These are phyloP conservation scores for Spongospora subterranea DNA, from an alignment of 208 protist species.

Conservation along the genomic window DNA sequence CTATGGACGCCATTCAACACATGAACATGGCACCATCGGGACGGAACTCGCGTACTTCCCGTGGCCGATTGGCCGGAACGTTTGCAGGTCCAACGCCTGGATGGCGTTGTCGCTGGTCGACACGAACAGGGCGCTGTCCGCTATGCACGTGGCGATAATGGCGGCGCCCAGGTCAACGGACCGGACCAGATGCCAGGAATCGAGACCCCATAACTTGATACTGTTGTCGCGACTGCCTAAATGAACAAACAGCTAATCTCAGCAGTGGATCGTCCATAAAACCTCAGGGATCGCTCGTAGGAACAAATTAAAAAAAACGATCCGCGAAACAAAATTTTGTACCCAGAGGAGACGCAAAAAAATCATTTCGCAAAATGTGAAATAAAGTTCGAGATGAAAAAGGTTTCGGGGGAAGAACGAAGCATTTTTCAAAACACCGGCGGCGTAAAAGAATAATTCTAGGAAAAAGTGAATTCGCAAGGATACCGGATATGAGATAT, in stretches of 20 bases:
- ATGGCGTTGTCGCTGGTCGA: background rate
- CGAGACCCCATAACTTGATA: conserved; percentile 16
- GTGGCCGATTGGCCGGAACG: background rate
- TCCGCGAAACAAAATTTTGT: no score
- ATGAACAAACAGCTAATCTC: no score
- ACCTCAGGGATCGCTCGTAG: no score
- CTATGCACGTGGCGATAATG: background rate
- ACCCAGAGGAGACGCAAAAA: no score
- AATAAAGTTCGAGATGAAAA: no score
- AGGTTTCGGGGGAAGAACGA: no score
- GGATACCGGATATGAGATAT: conserved; percentile 6
- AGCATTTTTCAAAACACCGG: no score
- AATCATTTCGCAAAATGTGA: no score
- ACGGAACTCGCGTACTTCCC: background rate
- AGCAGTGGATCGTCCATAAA: no score
- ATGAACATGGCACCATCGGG: background rate
- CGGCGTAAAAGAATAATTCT: no score
- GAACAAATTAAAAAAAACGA: no score
- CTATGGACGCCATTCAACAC: background rate
- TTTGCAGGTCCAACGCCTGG: conserved; percentile 20
- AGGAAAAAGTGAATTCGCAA: background rate
- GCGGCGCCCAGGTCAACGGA: background rate
- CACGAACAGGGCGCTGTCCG: background rate
- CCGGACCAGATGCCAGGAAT: conserved; percentile 43
- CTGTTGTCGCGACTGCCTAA: conserved; percentile 3